Base-by-base conservation (phyloP, 192 early-diverging fungal species). In the Allomyces macrogynus region DNA sequence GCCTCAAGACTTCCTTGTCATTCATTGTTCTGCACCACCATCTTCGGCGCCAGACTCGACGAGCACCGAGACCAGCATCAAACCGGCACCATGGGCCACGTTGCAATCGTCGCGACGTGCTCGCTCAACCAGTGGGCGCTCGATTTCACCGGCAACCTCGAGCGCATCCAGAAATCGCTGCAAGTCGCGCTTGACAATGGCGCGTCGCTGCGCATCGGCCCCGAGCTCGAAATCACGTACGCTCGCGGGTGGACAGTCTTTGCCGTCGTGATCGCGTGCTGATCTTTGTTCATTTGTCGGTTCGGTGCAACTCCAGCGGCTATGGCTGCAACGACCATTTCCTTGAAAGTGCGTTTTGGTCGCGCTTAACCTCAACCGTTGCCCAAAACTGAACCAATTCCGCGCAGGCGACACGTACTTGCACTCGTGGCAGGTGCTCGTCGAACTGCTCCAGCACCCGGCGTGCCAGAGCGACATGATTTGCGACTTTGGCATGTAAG, bases 241-340 rank as follows among this genome's bases (percentile, higher is more conserved):
- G 64, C 61, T 0, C 16, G 18, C n/a, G 32, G 32, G 32, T 40
- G 32, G 32, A 40, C 7, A 40, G 7, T 40, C 7, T 40, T 7
- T 40, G 32, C 7, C 32, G 7, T 40, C 32, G 32, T 40, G 32
- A 40, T 22, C 20, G 18, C n/a, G n/a, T 43, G 23, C 23, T 32
- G 49, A 42, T 63, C 49, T n/a, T 43, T 20, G 22, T 64, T 9
- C 18, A 68, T 60, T 60, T 24, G 60, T 20, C 24, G 24, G 26
- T 7, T 71, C 49, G 20, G 54, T n/a, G n/a, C n/a, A 20, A 66
- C 24, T 68, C 66, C 65, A 86, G 85, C 5, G 96, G 96, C 24
- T 99, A 99, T 72, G 94, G 94, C 14, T 99, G 96, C 80, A 86
- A 90, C 65, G 96, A 99, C 74, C 96, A 99, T 66, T 97, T 97